Evolutionary conservation across 768 basidiomycete species (phyloP), one percentile per base, ranked within the genome.

Genomic region (Lanmaoa pseudosensibilis): DNA sequence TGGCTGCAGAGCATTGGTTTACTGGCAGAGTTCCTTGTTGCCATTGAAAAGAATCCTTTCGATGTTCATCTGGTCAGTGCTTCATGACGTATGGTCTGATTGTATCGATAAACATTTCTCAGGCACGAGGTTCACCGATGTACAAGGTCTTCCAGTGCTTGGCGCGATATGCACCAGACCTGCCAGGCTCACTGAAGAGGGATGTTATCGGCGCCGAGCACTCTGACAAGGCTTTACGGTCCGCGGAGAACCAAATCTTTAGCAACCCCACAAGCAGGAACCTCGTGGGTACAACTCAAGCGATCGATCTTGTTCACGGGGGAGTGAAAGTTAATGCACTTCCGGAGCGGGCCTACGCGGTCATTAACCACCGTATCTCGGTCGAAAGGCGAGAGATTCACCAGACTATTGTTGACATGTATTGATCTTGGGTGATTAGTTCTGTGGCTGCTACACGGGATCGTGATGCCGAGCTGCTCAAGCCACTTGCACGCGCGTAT

Each of bases 321-420:
- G 86, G 85, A 12, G 81, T 86, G 30, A 91, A 92, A 70, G 77
- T 79, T 27, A 93, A 93, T 63, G 90, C 90, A 27, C 79, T 94
- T 23, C 92, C 92, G 1, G 91, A 93, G 70, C 77, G 74, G 53
- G 86, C 83, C 1, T 84, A 75, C 68, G 87, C 85, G 1, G 69
- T 90, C 23, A 78, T 91, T 30, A 89, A 92, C 65, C 87, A 88
- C 63, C 84, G 89, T 6, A 83, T 91, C 50, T 78, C 85, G 5
- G 80, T 81, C 8, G 75, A 79, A 47, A 86, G 84, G 85, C 79
- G 30, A 34, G 77, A 50, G 7, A 23, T 38, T 32, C 9, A 13
- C 15, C 43, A 13, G 18, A 25, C 3, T 16, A 6, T 12, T 27
- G 6, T 37, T 12, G 33, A 30, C 36, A 32, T 2, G 16, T 27